Base-by-base conservation (phyloP, 164 flowering plant genomes). In the Dillenia turbinata region DNA sequence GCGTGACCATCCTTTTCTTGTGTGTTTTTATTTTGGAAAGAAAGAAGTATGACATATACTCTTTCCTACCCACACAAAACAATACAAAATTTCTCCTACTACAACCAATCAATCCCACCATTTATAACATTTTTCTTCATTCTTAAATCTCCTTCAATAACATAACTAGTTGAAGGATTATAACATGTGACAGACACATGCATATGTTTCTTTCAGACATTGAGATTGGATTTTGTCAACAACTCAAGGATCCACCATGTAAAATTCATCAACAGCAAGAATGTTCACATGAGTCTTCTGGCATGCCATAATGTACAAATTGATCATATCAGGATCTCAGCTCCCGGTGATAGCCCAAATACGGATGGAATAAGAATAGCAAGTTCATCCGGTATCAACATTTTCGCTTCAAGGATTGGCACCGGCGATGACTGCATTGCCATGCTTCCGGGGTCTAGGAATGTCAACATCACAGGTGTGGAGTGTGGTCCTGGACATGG, bases 391-490 rank as follows among this genome's bases (percentile, higher is more conserved):
- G 47, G 45, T 9, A 52, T 78, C 54, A 24, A 56, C 4, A 64
- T 76, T 46, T n/a, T n/a, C 2, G 9, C 62, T 8, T 56, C 70
- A 8, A 15, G 11, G 8, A 72, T 79, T 7, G 65, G 57, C 44
- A 70, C 76, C 5, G 77, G 83, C 4, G 82, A 81, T 46, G 82
- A 81, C 59, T 81, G 85, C 67, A 53, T 81, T n/a, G 71, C 83
- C n/a, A n/a, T 79, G 12, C 69, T 77, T 1, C 64, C 72, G 5
- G 81, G 78, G 12, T 51, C 60, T 11, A 15, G 12, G 5, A 57
- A 76, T 60, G 33, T 81, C 12, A 26, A 44, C 44, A 59, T 81
- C 3, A 12, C 40, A 44, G 44, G 69, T 9, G 54, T 78, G 8
- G 10, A n/a, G 10, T 79, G 83, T 17, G 83, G 81, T 1, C 81